Evolutionary conservation across 1,284 basidiomycete genomes (phyloP), one percentile per base, ranked within the genome.

Genomic region (Polyporus tsugae): DNA sequence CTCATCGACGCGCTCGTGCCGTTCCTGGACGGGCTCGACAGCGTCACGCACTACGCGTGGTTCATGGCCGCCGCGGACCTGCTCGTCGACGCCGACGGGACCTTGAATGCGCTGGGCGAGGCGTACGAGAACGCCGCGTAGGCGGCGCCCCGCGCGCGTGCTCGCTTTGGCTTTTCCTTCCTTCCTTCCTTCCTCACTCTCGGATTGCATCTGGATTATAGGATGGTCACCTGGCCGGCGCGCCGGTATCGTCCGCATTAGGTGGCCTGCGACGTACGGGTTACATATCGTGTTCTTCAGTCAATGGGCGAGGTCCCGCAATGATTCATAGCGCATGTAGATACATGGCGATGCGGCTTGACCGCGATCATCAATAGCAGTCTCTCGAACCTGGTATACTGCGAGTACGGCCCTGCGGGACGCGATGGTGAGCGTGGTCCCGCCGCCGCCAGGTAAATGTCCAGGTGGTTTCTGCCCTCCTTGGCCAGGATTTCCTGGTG

Each of bases 1-100:
- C 79, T 80, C 77, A 67, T 80, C 42, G 60, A 72, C 62, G 61
- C 66, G 67, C 77, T 80, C 76, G 68, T 79, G n/a, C 75, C 76
- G 60, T 79, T 74, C 75, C 72, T 79, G 49, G 75, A 79, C 68
- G 68, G 67, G 67, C 75, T 77, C 59, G 53, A 66, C 15, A 66
- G 66, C 62, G 73, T 78, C 36, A 66, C 74, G 55, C 73, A 75
- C 61, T 79, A 78, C 69, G 77, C 78, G 53, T 79, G 75, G 74
- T 80, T 79, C 72, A 76, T 75, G 73, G 76, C 74, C 64, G 72
- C 72, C 39, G 66, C 67, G 49, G 71, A 72, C 70, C 75, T 73
- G 69, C 76, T 80, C 55, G 76, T 77, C 71, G 73, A 74, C 67
- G 64, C 57, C 38, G 73, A 74, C 63, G 68, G 63, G 44, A 73